A percentile compares a stretch with the other conserved stretches of the same genome.
Conservation (phyloP, 2,329 filamentous ascomycete species). For the Diaporthe citrichinensis region DNA sequence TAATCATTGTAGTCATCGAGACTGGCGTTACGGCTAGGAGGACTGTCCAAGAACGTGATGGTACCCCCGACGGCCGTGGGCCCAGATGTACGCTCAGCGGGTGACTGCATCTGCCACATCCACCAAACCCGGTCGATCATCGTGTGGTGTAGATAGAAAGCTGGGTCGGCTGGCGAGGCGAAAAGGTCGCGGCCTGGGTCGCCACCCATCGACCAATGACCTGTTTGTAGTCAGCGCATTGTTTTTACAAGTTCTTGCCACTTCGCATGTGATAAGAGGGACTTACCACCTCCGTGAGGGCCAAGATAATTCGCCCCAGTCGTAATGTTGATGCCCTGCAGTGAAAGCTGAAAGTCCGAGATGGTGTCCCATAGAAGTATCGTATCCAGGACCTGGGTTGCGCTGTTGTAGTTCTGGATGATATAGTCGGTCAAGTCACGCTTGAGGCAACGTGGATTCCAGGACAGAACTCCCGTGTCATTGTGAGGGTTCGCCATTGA, state of each 20-base stretch:
- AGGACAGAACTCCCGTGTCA: conserved; percentile 44
- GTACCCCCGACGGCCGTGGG: conserved; percentile 20
- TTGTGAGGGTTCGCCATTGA: conserved; percentile 45
- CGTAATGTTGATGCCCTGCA: neutral
- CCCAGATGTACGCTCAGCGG: conserved; percentile 48
- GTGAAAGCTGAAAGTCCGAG: conserved; percentile 47
- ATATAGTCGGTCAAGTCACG: conserved; percentile 48
- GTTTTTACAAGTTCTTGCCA: neutral
- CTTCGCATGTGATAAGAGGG: conserved; percentile 37
- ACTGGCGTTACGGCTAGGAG: conserved; percentile 11
- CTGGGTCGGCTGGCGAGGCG: conserved; percentile 30
- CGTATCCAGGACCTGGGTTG: conserved; percentile 40
- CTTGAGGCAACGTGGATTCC: conserved; percentile 54
- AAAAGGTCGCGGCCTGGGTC: conserved; percentile 40
- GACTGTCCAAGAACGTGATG: conserved; percentile 9
- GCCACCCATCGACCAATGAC: conserved; percentile 46
- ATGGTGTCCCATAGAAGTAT: conserved; percentile 43
- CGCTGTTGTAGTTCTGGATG: conserved; percentile 47
- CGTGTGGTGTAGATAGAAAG: conserved; percentile 36
- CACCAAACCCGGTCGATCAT: conserved; percentile 36
- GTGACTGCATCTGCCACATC: conserved; percentile 43
- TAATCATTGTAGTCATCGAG: conserved; percentile 26
- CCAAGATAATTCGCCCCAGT: conserved; percentile 42
- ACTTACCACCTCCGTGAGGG: conserved; percentile 51
- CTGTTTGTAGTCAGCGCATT: neutral